Conservation (phyloP, 768 basidiomycete genomes). For the Hemileccinum impolitum region DNA sequence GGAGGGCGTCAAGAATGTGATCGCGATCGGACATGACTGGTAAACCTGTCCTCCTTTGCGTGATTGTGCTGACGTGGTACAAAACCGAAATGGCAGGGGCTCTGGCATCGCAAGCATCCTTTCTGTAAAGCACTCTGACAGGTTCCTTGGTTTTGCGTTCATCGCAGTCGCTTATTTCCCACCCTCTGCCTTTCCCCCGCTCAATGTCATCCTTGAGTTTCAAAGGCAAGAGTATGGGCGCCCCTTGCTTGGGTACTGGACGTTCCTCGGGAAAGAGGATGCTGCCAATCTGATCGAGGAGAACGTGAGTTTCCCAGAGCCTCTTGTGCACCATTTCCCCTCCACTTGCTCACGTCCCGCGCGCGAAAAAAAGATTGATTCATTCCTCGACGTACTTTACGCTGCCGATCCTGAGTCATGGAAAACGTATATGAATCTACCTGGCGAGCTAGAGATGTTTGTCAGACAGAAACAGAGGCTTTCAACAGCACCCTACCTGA, state of each 20-base stretch:
- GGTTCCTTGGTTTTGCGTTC: slow-evolving; percentile 41
- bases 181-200: slow-evolving; percentile 24
- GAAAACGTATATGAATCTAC: slow-evolving; percentile 34
- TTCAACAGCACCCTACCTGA: slow-evolving; percentile 30
- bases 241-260: slow-evolving; percentile 44
- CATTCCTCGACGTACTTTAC: slow-evolving; percentile 35
- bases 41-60: background rate
- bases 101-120: slow-evolving; percentile 32
- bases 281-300: slow-evolving; percentile 33
- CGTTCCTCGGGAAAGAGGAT: slow-evolving; percentile 31
- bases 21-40: slow-evolving; percentile 44
- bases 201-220: slow-evolving; percentile 24
- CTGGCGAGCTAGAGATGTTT: slow-evolving; percentile 34
- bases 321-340: too few relatives aligned
- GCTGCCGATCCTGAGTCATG: slow-evolving; percentile 33
- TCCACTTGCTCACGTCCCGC: background rate
- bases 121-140: slow-evolving; percentile 36
- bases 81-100: slow-evolving; percentile 33
- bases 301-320: slow-evolving; percentile 25
- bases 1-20: slow-evolving; percentile 30
- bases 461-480: slow-evolving; percentile 21
- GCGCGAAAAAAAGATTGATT: slow-evolving; percentile 32
- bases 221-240: slow-evolving; percentile 30
- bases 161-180: slow-evolving; percentile 34
- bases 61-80: slow-evolving; percentile 1